A percentile compares a stretch with the other conserved stretches of the same genome.
Conservation (phyloP, 202 grass and related monocot genomes). For the Miscanthus sacchariflorus region DNA sequence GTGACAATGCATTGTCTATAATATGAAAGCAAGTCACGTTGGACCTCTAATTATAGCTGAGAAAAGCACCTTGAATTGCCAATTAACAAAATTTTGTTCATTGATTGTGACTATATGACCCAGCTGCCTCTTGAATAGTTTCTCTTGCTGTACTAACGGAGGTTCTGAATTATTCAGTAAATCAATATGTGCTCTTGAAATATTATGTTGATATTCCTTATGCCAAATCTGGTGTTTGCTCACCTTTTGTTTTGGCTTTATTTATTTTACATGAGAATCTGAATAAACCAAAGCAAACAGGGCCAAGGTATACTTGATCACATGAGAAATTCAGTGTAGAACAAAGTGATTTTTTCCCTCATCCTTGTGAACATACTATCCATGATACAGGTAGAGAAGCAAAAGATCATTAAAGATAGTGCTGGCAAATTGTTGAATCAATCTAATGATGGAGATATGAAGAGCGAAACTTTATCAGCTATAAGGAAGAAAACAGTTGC, state of each 20-base stretch:
- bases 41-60: neutral
- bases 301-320: neutral
- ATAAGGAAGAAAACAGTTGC: conserved; percentile 44
- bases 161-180: conserved; percentile 22
- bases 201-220: neutral
- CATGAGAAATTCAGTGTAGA: conserved; percentile 24
- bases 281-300: neutral
- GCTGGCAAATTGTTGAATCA: conserved; percentile 53
- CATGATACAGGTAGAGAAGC: conserved; percentile 81
- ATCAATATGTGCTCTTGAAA: conserved; percentile 3
- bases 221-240: neutral
- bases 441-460: conserved; percentile 38
- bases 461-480: conserved; percentile 29
- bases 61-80: neutral
- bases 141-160: neutral
- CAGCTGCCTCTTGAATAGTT: conserved; percentile 7
- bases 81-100: neutral
- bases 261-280: conserved; percentile 13
- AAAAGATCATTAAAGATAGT: conserved; percentile 80
- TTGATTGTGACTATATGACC: conserved; percentile 5
- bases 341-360: neutral
- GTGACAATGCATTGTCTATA: neutral
- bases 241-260: neutral
- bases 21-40: conserved; percentile 21
- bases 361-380: conserved; percentile 32